phyloP scores from a whole-genome alignment of 805 yeast genomes.

The Torulaspora gathmanii region DNA sequence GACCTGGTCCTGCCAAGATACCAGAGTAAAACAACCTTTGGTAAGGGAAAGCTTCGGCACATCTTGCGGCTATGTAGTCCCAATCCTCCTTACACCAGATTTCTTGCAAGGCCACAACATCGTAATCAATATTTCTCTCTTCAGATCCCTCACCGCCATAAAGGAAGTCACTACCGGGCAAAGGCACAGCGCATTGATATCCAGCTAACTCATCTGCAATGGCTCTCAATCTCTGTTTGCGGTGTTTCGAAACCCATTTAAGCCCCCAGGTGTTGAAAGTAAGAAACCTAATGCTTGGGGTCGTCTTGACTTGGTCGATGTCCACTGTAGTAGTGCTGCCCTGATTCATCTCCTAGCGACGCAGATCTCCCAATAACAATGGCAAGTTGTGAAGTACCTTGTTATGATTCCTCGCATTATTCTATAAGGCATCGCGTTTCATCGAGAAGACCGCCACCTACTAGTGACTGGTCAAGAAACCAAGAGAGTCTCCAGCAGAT shows the following conservation, averaged over 20 bases:
- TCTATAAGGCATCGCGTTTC: conserved; percentile 2
- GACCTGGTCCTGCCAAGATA: conserved; percentile 87
- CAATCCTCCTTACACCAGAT: conserved; percentile 87
- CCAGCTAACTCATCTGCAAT: conserved; percentile 63
- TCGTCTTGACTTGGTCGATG: background rate
- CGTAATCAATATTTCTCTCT: conserved; percentile 43
- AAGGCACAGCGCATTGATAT: conserved; percentile 8
- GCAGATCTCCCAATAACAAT: background rate
- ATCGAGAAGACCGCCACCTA: conserved; percentile 3
- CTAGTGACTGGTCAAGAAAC: no score
- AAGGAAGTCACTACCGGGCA: conserved; percentile 19
- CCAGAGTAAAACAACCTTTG: conserved; percentile 74
- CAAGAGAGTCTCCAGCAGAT: background rate
- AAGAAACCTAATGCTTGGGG: conserved; percentile 42
- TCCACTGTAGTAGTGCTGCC: background rate
- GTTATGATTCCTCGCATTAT: background rate
- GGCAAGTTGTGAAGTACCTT: background rate
- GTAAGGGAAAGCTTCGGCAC: conserved; percentile 52
- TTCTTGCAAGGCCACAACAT: conserved; percentile 90
- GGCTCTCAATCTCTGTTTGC: conserved; percentile 62
- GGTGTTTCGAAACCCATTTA: conserved; percentile 68
- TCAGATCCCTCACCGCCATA: conserved; percentile 1
- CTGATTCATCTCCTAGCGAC: background rate
- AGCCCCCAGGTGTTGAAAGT: conserved; percentile 89
- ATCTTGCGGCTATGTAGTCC: conserved; percentile 50